Evolutionary conservation across 768 basidiomycete species (phyloP), one percentile per base, ranked within the genome.

Genomic region (Mrakia blollopis): DNA sequence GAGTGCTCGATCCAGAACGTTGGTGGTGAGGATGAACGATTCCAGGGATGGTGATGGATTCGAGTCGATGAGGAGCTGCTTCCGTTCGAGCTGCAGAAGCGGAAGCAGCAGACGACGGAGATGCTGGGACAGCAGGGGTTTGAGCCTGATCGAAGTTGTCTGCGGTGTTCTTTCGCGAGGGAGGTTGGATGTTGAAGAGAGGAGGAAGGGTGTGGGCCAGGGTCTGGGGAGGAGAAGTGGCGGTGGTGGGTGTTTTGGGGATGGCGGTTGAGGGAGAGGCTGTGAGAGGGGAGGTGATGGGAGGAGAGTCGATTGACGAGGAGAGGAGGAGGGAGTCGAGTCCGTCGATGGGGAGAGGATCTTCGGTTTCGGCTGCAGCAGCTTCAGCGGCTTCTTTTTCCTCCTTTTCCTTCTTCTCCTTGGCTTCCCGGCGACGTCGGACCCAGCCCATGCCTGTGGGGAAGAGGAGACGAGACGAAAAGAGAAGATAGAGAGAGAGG

Each of bases 401-500:
- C 37, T 74, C 73, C 30, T 50, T 57, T 18, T 74, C 73, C 41
- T 74, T 60, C 67, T 69, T 72, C 50, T 77, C 76, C 13, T 71
- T 57, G 10, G 71, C 76, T 28, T 73, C 72, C 10, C 76, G 76
- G 4, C 76, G 60, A 52, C 67, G 63, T 9, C 57, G 60, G 28
- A 65, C 65, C 76, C 76, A 77, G 50, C 70, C 71, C 62, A 77
- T 73, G 21, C 76, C 75, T 76, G 52, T 16, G 28, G 23, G 30
- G 50, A 41, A 21, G n/a, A n/a, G n/a, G n/a, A n/a, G n/a, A n/a
- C n/a, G n/a, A n/a, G 6, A 47, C 16, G 18, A 7, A 50, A 50
- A 50, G 47, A 9, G 47, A 50, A 7, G 47, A 50, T 14, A 14
- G 47, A 50, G 47, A 3, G 13, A 2, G 44, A 14, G 13, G 14